Base-by-base conservation (phyloP, 257 asterid species). In the Penstemon davidsonii region DNA sequence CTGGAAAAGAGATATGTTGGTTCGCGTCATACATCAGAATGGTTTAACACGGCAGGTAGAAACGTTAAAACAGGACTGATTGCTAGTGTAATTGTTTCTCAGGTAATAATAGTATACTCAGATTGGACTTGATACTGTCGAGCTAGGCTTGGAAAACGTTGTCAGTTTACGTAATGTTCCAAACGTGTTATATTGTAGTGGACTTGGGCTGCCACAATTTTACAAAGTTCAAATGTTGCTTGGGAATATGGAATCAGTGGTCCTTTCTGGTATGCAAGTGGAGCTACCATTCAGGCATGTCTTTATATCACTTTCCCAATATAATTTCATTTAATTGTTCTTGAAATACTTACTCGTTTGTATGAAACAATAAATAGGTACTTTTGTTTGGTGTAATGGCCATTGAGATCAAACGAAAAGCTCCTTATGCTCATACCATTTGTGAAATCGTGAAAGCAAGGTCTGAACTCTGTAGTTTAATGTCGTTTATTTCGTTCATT, bases 241-340 rank as follows among this genome's bases (percentile, higher is more conserved):
- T 92, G 97, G 98, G 79, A 87, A 64, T 89, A 89, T 75, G 98
- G 98, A 67, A 79, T 92, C 62, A 92, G 98, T 58, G 97, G 98
- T n/a, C 98, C 98, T 50, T 92, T 92, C 77, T 92, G 98, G 98
- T 89, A 92, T 66, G 98, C 98, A 60, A 92, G 96, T 65, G 96
- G 98, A 0, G 96, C 98, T 73, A 89, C 98, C 42, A 89, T 92
- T 62, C 98, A 89, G 92, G 96, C 78, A 81, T 59, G 70, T 67
- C 66, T 36, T 40, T 40, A 51, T 8, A 33, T 5, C 55, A 9
- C 12, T 3, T 39, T 10, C 11, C 51, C 45, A 5, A 54, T 40
- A 18, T 55, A 25, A 25, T 25, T 25, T 25, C 33, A 25, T 25
- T 25, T 25, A 25, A 25, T 25, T 25, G 1, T 25, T 43, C 40